Base-by-base conservation (phyloP, 306 rosid genomes). In the Vigna trinervia region DNA sequence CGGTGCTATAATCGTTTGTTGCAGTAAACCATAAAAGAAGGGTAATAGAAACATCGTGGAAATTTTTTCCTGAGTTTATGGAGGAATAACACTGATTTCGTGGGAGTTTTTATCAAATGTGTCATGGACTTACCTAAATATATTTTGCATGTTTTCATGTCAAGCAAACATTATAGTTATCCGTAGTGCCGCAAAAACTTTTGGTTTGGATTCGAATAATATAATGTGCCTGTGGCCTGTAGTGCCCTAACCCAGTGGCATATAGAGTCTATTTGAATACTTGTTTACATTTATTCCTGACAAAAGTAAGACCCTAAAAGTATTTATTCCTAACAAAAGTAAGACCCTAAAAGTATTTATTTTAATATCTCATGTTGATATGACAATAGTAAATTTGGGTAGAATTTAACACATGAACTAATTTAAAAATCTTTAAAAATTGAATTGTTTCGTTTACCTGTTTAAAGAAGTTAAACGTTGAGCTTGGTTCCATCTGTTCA, bases 41-140 rank as follows among this genome's bases (percentile, higher is more conserved):
- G 46, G 71, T 20, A 38, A 48, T 51, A 58, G 69, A 30, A 30
- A 56, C 74, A 69, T 77, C 5, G 11, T 43, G 81, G 63, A 32
- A 69, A 48, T 11, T 3, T 15, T 30, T 34, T 26, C 23, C 30
- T 5, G 43, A 54, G 48, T 43, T 69, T 51, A 30, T 20, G 36
- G 39, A 39, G 62, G 58, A 71, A 71, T 23, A 23, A 26, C 12
- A 12, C 56, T 58, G 69, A 45, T 79, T 69, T 51, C 4, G 23
- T 51, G 53, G 73, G 57, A 75, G 34, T 61, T 34, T 78, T 12
- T 50, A 57, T 77, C 71, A 47, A 77, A 5, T 13, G 47, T 67
- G 53, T 22, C 38, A 28, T 28, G 22, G 51, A 48, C 36, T 22
- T 20, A 4, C 15, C 15, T 51, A 39, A 51, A 14, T 70, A 47